Evolutionary conservation across 176 grass and related monocot genomes (phyloP), one percentile per base, ranked within the genome.

Genomic region (Carex myosuroides): DNA sequence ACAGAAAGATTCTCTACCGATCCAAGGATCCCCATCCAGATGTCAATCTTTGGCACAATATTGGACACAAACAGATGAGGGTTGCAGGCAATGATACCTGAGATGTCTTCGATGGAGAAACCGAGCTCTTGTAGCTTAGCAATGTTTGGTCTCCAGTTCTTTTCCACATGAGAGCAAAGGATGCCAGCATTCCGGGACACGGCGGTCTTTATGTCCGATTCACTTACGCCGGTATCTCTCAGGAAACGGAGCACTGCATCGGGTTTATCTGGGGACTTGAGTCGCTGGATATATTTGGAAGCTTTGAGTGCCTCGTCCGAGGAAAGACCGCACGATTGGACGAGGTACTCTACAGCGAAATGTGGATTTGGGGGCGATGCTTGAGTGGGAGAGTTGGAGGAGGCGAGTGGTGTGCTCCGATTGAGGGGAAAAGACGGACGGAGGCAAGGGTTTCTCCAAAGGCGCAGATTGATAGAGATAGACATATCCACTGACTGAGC

Each of bases 31-130:
- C 73, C 13, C n/a, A 79, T 63, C 50, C 54, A 88, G 1, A 29
- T 29, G 7, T 88, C 60, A 50, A 93, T 63, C 60, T 18, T 86
- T 1, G 64, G 11, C 3, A 8, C 17, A 65, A 87, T 6, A 79
- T 77, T 39, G 32, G 12, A 39, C 2, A 13, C 13, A 37, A 69
- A 69, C 1, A 18, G 1, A 60, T 48, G 18, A 29, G 33, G 52
- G 8, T 21, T 59, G 77, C 73, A 80, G 46, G 10, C 29, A 6
- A 52, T 1, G 4, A 18, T 80, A 52, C n/a, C 29, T 56, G 3
- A 80, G 30, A 68, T 68, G 12, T 35, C 14, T 8, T 68, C 5
- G 0, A 39, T 39, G 1, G 65, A 68, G 13, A 68, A 37, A 6
- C 65, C 65, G 30, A 68, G 1, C 65, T 68, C 65, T 68, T 68